Evolutionary conservation across 2,329 filamentous ascomycete species (phyloP), one percentile per base, ranked within the genome.

Genomic region (Penicillium sp.): DNA sequence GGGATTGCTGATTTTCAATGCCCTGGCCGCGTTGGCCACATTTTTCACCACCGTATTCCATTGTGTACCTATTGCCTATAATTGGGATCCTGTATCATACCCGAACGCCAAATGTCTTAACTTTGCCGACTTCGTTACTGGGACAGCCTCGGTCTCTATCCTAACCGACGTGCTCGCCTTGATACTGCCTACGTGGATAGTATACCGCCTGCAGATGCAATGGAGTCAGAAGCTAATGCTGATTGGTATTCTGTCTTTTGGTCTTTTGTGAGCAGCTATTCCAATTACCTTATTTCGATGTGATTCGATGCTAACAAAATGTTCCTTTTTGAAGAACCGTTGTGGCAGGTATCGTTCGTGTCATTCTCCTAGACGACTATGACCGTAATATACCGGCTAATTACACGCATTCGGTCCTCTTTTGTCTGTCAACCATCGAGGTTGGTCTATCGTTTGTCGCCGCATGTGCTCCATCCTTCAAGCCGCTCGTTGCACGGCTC

Each of bases 51-150:
- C 50, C 1, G 50, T 49, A 13, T 52, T 52, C 3, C 44, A 44
- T 20, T 52, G 50, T 17, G 7, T 45, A 7, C 50, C 50, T 1
- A 21, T 52, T 15, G 50, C 50, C 18, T 41, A 29, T 17, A 52
- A 52, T 13, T 52, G 50, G 50, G 8, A 52, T 27, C 13, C 29
- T 7, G 8, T 3, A 10, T n/a, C 50, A 18, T 49, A 45, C 20
- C 50, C 44, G 7, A 15, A 52, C 17, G 45, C 32, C 9, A 49
- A 23, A 20, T 52, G 50, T 27, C 39, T 52, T 7, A 34, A 52
- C 4, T 52, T 52, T 20, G 45, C 50, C 26, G n/a, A 52, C 17
- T 52, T 52, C 17, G 50, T 52, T 15, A 52, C 50, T 5, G 45
- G 20, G 23, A 49, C 50, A n/a, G 50, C 33, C 10, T 45, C 50